Evolutionary conservation across 2,329 filamentous ascomycete species (phyloP), one percentile per base, ranked within the genome.

Genomic region (Sarocladium oryzae): DNA sequence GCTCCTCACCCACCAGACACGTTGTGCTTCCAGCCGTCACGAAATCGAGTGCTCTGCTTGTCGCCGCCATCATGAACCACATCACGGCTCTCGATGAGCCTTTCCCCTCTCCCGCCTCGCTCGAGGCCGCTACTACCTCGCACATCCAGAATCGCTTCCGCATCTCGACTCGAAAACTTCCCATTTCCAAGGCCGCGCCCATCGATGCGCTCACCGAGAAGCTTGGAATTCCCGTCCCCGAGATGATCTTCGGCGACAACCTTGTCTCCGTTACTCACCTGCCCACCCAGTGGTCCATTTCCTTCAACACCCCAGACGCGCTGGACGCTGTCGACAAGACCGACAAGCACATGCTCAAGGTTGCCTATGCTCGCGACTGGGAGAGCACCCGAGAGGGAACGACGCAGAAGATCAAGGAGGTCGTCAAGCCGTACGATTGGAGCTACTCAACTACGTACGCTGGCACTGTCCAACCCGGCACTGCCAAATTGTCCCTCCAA

Each of bases 181-280:
- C 93, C 56, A 99, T 99, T 67, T 86, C 95, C 60, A 96, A 96
- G 69, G 84, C 91, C 41, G 87, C 80, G 5, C 88, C 90, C 49
- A 97, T 99, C 63, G 90, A 96, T 63, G 81, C 81, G 33, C 88
- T 99, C 82, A 84, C 85, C 36, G 76, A 77, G 52, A 82, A 80
- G 56, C 78, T 99, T 51, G 84, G 85, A 26, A 96, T 99, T 63
- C 84, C 92, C 16, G 82, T 92, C 36, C 93, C 93, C 8, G 93
- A 99, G 73, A 99, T 99, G 93, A 99, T 99, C 57, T 99, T 99
- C 65, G 93, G 93, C 55, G 91, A 99, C 74, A 99, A 99, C 68
- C 74, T 86, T 53, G 84, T 95, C 36, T 72, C 81, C 6, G 77
- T 99, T 54, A 75, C 83, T 50, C 89, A 97, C 70, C 55, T 72